These are phyloP conservation scores for Ilex paraguariensis DNA, from an alignment of 305 asterid genomes.

Conservation along the genomic window DNA sequence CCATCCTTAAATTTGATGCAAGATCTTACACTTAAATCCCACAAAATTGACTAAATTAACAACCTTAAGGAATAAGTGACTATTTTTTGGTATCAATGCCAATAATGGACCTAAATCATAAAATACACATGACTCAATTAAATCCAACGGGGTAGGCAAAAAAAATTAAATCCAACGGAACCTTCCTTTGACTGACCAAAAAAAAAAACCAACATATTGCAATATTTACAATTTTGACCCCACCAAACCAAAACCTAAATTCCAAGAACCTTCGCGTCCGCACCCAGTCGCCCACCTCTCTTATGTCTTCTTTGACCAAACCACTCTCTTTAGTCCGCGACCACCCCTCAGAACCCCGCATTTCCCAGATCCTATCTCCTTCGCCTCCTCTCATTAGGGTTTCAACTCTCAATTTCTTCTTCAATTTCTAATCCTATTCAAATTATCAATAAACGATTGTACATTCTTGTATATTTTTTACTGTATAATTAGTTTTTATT, in stretches of 20 bases:
- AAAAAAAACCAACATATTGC: too few relatives aligned
- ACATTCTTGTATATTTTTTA: too few relatives aligned
- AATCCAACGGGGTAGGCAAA: neutral
- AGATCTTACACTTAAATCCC: too few relatives aligned
- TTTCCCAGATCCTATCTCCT: neutral
- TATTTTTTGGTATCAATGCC: too few relatives aligned
- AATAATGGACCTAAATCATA: too few relatives aligned
- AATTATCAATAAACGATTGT: too few relatives aligned
- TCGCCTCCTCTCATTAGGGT: neutral
- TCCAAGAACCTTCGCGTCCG: neutral
- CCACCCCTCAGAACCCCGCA: neutral
- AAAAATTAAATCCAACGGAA: neutral
- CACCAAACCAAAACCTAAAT: neutral
- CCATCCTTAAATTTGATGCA: too few relatives aligned
- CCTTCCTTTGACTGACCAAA: neutral
- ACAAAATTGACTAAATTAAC: too few relatives aligned
- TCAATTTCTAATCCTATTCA: neutral
- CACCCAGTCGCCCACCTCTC: neutral
- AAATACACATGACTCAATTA: too few relatives aligned
- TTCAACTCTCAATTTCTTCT: neutral
- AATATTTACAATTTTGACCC: neutral
- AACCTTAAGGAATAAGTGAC: too few relatives aligned
- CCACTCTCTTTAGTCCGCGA: neutral
- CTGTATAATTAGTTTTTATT: too few relatives aligned
- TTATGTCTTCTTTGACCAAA: neutral